phyloP scores from a whole-genome alignment of 768 basidiomycete genomes.

The Cystofilobasidium bisporidii region DNA sequence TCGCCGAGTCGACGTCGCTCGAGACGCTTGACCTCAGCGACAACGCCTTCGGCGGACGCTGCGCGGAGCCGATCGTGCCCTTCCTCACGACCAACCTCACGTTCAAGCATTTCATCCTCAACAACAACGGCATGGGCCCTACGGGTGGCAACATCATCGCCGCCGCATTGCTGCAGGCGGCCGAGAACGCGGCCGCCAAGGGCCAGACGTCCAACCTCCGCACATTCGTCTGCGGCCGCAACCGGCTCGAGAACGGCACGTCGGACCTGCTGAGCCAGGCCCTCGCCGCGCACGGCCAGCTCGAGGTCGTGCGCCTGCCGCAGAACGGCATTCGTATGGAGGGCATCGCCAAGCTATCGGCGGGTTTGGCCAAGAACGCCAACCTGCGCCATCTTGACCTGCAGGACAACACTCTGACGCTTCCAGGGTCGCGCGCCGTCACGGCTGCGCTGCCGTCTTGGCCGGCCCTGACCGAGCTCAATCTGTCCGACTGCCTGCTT shows the following conservation, averaged over 20 bases:
- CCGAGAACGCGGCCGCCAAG: constrained; percentile 54
- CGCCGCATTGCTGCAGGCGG: constrained; percentile 68
- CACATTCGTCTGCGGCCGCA: constrained; percentile 82
- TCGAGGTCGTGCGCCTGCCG: constrained; percentile 82
- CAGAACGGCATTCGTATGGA: constrained; percentile 96
- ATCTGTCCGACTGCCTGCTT: constrained; percentile 85
- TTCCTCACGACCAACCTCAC: constrained; percentile 74
- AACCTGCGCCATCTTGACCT: constrained; percentile 70
- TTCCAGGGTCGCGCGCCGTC: constrained; percentile 52
- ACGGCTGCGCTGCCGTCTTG: constrained; percentile 59
- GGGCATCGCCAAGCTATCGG: constrained; percentile 69
- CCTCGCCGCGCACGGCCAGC: constrained; percentile 64
- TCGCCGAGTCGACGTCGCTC: constrained; percentile 68
- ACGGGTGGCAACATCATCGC: constrained; percentile 78
- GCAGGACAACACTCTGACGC: constrained; percentile 61
- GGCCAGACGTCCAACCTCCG: constrained; percentile 59
- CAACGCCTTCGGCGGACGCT: constrained; percentile 93
- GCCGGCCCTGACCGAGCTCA: constrained; percentile 63
- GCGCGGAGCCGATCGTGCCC: constrained; percentile 83
- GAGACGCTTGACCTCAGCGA: constrained; percentile 84
- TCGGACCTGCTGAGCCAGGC: constrained; percentile 76
- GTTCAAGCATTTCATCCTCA: constrained; percentile 76
- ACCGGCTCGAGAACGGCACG: constrained; percentile 86
- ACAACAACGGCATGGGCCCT: constrained; percentile 93
- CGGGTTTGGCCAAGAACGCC: constrained; percentile 59